phyloP scores from a whole-genome alignment of 2,329 filamentous ascomycete genomes.

The Byssoonygena ceratinophila region DNA sequence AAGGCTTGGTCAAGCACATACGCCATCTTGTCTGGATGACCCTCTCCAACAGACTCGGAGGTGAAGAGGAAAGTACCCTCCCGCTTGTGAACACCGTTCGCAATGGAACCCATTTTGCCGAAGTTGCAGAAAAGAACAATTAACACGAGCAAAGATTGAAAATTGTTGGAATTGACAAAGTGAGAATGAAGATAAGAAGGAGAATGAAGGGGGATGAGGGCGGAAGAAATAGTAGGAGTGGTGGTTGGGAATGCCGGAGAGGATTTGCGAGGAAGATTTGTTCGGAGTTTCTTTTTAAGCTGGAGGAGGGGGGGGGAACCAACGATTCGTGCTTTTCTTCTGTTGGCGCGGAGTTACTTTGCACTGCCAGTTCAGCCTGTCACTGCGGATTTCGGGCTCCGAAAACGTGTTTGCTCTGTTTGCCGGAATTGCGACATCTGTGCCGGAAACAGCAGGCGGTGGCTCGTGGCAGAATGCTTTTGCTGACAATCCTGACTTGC shows the following conservation, averaged over 20 bases:
- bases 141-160: slow-evolving; percentile 17
- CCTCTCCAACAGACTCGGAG: slow-evolving; percentile 81
- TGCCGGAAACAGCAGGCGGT: slow-evolving; percentile 6
- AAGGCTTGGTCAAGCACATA: slow-evolving; percentile 29
- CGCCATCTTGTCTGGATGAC: slow-evolving; percentile 93
- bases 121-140: slow-evolving; percentile 15
- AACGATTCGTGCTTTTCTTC: not conserved
- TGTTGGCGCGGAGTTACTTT: not conserved
- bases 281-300: not conserved
- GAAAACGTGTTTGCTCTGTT: not conserved
- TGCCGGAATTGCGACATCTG: slow-evolving; percentile 9
- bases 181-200: not conserved
- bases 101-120: slow-evolving; percentile 45
- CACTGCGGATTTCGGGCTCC: not conserved
- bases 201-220: slow-evolving; percentile 11
- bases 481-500: not conserved
- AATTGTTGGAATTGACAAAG: slow-evolving; percentile 17
- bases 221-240: not conserved
- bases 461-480: not conserved
- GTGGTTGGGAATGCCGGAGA: too few relatives aligned
- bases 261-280: not conserved
- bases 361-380: too few relatives aligned
- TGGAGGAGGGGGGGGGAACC: not conserved
- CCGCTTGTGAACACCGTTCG: slow-evolving; percentile 11
- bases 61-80: slow-evolving; percentile 74